Base-by-base conservation (phyloP, 2,329 filamentous ascomycete species). In the Uncinocarpus reesii region DNA sequence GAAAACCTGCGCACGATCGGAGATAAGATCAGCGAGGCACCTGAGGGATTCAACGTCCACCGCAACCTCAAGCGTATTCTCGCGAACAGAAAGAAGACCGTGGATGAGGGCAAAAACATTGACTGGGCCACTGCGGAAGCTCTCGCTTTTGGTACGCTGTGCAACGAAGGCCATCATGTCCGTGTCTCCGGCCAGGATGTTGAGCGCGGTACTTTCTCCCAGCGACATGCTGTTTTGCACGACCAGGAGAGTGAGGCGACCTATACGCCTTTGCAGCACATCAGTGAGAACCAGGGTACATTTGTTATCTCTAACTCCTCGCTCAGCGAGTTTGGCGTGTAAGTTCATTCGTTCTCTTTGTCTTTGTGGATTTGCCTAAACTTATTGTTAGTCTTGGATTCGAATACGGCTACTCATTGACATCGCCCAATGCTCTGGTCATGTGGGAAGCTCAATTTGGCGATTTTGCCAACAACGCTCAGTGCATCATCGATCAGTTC, bases 391-490 rank as follows among this genome's bases (percentile, higher is more conserved):
- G 80, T 53, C 85, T 98, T 53, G 92, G 92, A 47, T 98, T 98
- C 66, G 92, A 98, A 71, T 98, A 98, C 62, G 92, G 92, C 52
- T 98, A 98, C 75, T 98, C 92, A 2, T 74, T 98, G 52, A 94
- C 89, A 23, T 96, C 92, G 24, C 92, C 92, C 50, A 94, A 95
- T 65, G 90, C 92, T 31, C 80, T 98, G 21, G 90, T 98, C 59
- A 94, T 98, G 81, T 98, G 92, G 92, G 92, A 98, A 73, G 92
- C 92, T 31, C 92, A 98, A 70, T 98, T 98, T 62, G 92, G 92
- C 76, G 92, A 98, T 71, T 98, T 98, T 62, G 92, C 92, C 76
- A 98, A 98, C 78, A 98, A 95, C 63, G 90, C 92, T 36, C 92
- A 98, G 72, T 94, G 88, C 67, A 93, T 98, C 69, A 93, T 98